Evolutionary conservation across 805 yeast genomes (phyloP).

Genomic region (Kazachstania psychrophila): DNA sequence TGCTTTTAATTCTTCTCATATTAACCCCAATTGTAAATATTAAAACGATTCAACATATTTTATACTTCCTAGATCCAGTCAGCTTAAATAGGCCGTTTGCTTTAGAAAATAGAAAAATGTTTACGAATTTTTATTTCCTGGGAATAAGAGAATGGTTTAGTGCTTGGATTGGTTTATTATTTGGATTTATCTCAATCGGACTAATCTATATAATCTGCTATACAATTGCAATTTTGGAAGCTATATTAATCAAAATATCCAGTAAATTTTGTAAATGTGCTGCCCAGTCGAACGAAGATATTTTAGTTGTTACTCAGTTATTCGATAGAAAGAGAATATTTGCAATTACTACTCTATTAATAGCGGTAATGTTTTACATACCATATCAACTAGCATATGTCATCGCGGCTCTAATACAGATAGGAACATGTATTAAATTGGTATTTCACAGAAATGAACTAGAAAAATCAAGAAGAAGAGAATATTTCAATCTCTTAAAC

Average conservation of each 20-base stretch:
- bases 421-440: constrained; percentile 39
- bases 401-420: constrained; percentile 51
- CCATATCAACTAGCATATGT: constrained; percentile 78
- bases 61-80: constrained; percentile 45
- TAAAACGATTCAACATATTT: constrained; percentile 30
- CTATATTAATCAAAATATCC: background rate
- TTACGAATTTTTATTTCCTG: constrained; percentile 50
- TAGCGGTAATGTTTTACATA: constrained; percentile 48
- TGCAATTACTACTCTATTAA: constrained; percentile 33
- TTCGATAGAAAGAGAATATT: constrained; percentile 23
- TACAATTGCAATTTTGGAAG: constrained; percentile 1
- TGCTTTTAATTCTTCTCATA: constrained; percentile 24
- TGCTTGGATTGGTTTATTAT: constrained; percentile 52
- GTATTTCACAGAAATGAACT: constrained; percentile 4
- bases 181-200: constrained; percentile 29
- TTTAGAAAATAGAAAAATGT: constrained; percentile 30
- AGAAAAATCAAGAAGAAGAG: background rate
- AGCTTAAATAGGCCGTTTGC: constrained; percentile 39
- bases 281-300: background rate
- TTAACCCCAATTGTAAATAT: constrained; percentile 32
- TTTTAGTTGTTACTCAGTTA: background rate
- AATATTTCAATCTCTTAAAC: constrained; percentile 36
- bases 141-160: constrained; percentile 53
- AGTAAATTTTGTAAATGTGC: background rate
- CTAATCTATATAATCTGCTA: constrained; percentile 6